These are phyloP conservation scores for Populus simonii DNA, from an alignment of 345 rosid species.

Conservation along the genomic window DNA sequence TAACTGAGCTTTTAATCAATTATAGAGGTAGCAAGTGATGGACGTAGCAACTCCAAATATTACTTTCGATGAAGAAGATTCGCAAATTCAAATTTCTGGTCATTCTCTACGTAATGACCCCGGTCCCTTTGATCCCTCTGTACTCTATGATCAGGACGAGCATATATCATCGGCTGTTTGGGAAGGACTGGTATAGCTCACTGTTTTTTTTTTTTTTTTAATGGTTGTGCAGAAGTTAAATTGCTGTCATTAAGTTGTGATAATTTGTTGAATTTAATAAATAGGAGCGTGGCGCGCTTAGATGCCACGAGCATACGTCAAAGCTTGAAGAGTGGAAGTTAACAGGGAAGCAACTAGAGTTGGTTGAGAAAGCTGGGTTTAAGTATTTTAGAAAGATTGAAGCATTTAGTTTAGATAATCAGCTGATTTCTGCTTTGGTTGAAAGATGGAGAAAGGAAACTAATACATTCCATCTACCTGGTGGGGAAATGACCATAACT, in stretches of 20 bases:
- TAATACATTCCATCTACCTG: slow-evolving; percentile 76
- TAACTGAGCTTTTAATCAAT: too few relatives aligned
- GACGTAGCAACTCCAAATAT: too few relatives aligned
- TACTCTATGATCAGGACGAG: slow-evolving; percentile 40
- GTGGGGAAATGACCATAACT: slow-evolving; percentile 90
- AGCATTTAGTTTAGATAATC: slow-evolving; percentile 86
- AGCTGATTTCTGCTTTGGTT: slow-evolving; percentile 87
- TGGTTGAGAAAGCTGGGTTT: slow-evolving; percentile 87
- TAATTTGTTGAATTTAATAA: neutral
- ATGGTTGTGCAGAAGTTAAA: neutral
- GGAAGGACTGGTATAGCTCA: slow-evolving; percentile 28
- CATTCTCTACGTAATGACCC: slow-evolving; percentile 8
- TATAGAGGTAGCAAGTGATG: too few relatives aligned
- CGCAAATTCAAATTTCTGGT: neutral
- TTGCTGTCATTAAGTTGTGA: neutral
- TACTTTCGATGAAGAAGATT: neutral
- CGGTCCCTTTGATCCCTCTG: slow-evolving; percentile 39
- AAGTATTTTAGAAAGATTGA: slow-evolving; percentile 76
- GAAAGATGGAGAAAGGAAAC: slow-evolving; percentile 98
- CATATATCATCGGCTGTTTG: slow-evolving; percentile 23
- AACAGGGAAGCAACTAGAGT: slow-evolving; percentile 55
- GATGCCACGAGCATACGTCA: slow-evolving; percentile 97
- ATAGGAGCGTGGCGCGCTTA: slow-evolving; percentile 91
- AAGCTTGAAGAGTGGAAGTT: slow-evolving; percentile 90
- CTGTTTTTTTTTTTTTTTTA: neutral